Conservation (phyloP, 148 eudicot genomes). For the Talinum fruticosum region DNA sequence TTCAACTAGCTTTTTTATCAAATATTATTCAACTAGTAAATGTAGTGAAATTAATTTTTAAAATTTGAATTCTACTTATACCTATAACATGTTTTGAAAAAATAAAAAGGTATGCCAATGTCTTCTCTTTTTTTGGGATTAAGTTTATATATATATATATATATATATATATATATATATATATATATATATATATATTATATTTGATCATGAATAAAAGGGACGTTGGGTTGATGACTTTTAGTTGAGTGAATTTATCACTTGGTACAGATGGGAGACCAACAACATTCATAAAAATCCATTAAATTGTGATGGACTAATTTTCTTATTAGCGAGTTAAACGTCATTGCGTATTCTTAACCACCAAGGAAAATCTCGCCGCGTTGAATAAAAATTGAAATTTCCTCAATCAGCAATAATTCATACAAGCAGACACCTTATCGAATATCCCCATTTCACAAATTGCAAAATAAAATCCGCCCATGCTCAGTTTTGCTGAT, state of each 20-base stretch:
- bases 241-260: neutral
- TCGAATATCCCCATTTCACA: neutral
- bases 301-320: neutral
- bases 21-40: no score
- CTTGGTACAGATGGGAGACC: neutral
- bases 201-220: neutral
- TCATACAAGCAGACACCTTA: slow-evolving; percentile 1
- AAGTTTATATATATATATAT: no score
- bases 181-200: no score
- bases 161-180: no score
- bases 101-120: no score
- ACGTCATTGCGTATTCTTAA: slow-evolving; percentile 29
- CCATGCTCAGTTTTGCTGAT: neutral
- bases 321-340: neutral
- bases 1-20: no score
- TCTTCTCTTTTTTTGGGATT: no score
- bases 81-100: no score
- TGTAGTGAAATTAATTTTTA: no score
- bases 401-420: neutral
- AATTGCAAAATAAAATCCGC: neutral
- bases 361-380: slow-evolving; percentile 23
- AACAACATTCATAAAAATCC: neutral
- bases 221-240: neutral
- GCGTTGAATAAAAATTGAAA: slow-evolving; percentile 4
- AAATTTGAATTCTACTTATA: no score